A percentile compares a stretch with the other conserved stretches of the same genome.
Conservation (phyloP, 768 basidiomycete genomes). For the Mycena albidolilacea region DNA sequence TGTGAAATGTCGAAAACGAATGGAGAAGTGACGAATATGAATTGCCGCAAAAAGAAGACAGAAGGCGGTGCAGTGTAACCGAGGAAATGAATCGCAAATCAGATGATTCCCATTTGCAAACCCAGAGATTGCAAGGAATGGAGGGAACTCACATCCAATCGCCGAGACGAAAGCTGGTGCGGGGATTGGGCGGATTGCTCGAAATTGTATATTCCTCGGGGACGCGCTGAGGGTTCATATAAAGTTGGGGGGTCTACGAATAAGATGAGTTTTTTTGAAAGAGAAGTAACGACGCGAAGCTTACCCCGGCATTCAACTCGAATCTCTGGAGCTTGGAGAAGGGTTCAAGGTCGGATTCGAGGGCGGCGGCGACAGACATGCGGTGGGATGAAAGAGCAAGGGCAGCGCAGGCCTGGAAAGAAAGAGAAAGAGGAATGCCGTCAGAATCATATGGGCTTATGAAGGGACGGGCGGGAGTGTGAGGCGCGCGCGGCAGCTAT, state of each 20-base stretch:
- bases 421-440: slow-evolving; percentile 4
- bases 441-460: slow-evolving; percentile 9
- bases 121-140: slow-evolving; percentile 11
- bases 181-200: slow-evolving; percentile 79
- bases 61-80: slow-evolving; percentile 38
- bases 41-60: slow-evolving; percentile 35
- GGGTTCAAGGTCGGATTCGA: slow-evolving; percentile 75
- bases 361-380: slow-evolving; percentile 68
- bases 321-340: slow-evolving; percentile 69
- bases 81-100: slow-evolving; percentile 36
- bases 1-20: slow-evolving; percentile 40
- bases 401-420: slow-evolving; percentile 65
- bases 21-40: slow-evolving; percentile 37
- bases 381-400: slow-evolving; percentile 65
- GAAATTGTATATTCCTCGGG: slow-evolving; percentile 70
- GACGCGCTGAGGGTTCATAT: slow-evolving; percentile 46
- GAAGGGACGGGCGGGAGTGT: slow-evolving; percentile 11
- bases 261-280: slow-evolving; percentile 42
- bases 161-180: slow-evolving; percentile 75
- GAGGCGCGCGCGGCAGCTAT: slow-evolving; percentile 22
- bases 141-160: slow-evolving; percentile 81
- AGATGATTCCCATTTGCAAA: slow-evolving; percentile 21
- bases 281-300: slow-evolving; percentile 12
- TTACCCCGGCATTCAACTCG: slow-evolving; percentile 34
- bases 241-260: slow-evolving; percentile 39